Base-by-base conservation (phyloP, 129 eudicot species). In the Rutidosis leptorrhynchoides region DNA sequence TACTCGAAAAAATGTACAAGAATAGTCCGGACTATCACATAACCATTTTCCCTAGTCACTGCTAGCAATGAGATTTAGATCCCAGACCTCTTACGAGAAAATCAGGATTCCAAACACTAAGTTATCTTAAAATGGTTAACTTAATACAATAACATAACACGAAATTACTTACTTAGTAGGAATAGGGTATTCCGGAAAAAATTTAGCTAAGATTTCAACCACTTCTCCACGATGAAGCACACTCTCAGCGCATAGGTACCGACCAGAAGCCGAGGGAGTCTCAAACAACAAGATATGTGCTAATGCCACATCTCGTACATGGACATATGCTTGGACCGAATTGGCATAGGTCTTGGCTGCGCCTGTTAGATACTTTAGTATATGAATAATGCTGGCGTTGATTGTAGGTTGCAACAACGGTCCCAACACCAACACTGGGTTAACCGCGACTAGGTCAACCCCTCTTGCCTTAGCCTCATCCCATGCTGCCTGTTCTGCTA, bases 181-280 rank as follows among this genome's bases (percentile, higher is more conserved):
- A 16, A 85, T 84, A 1, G 98, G 98, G 64, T 92, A 92, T 57
- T 92, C 95, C 0, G 96, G 96, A 79, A 92, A 88, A 68, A 70
- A 93, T 67, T 93, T 93, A 56, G 92, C 84, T 55, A 93, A 70
- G 54, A 93, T 93, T 61, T 88, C 96, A 14, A 90, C 96, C 4
- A 93, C 95, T 23, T 93, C 98, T 0, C 92, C 98, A 0, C 98
- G 98, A 73, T 93, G 98, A 75, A 92, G 96, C 22, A 86, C 94
- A 12, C 87, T 85, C 81, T 92, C 96, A 1, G 95, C 96, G 17
- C 98, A 92, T 24, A 92, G 73, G 82, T 88, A 80, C 4, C 98
- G 79, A 5, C 98, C 98, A 7, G 85, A 81, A 0, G 98, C 98
- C 0, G 91, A 75, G 4, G 91, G 95, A 27, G 83, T 82, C 78